Conservation (phyloP, 2,329 filamentous ascomycete species). For the Verticillium klebahnii region DNA sequence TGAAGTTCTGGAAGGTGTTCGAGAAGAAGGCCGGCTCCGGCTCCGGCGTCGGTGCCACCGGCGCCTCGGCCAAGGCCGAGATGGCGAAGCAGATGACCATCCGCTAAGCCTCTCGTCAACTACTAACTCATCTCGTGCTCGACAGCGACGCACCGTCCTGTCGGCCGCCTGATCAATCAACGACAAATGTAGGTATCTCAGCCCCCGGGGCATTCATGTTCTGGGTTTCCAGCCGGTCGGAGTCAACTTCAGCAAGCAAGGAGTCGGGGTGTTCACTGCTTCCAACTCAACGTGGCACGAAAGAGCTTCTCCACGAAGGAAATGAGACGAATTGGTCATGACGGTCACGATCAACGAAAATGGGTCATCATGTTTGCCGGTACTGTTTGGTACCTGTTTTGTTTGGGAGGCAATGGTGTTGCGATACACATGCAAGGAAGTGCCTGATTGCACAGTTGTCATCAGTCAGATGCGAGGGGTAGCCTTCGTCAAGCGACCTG, state of each 20-base stretch:
- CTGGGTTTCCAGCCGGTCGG: slow-evolving; percentile 25
- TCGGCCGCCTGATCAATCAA: not conserved
- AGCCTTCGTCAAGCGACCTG: not conserved
- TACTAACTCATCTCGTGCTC: slow-evolving; percentile 3
- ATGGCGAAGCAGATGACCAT: slow-evolving; percentile 96
- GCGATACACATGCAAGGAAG: not conserved
- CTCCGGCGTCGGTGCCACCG: slow-evolving; percentile 58
- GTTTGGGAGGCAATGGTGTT: not conserved
- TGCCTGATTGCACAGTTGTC: not conserved
- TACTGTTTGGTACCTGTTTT: not conserved
- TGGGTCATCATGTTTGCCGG: not conserved
- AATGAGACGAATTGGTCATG: slow-evolving; percentile 14
- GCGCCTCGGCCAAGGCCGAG: slow-evolving; percentile 71
- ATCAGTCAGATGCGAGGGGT: not conserved
- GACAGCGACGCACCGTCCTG: slow-evolving; percentile 1
- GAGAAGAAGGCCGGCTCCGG: slow-evolving; percentile 93
- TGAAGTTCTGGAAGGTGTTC: slow-evolving; percentile 99
- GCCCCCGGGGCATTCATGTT: slow-evolving; percentile 35
- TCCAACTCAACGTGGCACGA: slow-evolving; percentile 42
- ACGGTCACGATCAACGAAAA: not conserved
- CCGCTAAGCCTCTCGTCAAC: slow-evolving; percentile 46
- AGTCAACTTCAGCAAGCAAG: slow-evolving; percentile 41
- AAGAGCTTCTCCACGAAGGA: slow-evolving; percentile 39
- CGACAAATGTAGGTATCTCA: slow-evolving; percentile 42
- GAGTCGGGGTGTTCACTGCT: slow-evolving; percentile 40